Evolutionary conservation across 1,284 basidiomycete genomes (phyloP).

Genomic region (Ustilago trichophora): DNA sequence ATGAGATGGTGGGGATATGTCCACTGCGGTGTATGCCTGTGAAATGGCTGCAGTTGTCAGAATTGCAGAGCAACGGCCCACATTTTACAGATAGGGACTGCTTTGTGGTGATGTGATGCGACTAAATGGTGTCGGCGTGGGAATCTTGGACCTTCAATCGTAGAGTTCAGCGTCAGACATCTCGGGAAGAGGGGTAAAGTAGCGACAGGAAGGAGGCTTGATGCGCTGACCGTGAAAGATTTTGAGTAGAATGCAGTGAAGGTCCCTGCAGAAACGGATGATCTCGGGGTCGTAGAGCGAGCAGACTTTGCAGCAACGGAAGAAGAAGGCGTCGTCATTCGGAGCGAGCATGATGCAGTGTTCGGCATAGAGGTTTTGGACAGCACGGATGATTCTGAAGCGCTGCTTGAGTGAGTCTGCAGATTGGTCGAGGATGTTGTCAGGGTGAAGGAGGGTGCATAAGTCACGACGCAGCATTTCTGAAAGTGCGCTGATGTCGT

Average conservation of each 20-base stretch:
- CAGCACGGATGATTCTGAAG: conserved; percentile 17
- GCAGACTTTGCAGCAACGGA: conserved; percentile 23
- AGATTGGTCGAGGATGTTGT: conserved; percentile 12
- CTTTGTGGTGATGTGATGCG: not conserved
- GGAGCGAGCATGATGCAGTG: conserved; percentile 25
- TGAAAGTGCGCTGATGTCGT: conserved; percentile 23
- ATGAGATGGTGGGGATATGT: no score
- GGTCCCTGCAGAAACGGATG: conserved; percentile 29
- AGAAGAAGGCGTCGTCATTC: conserved; percentile 26
- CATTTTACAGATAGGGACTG: no score
- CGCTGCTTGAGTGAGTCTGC: conserved; percentile 11
- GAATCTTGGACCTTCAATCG: no score
- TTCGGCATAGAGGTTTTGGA: conserved; percentile 26
- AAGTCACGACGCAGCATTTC: conserved; percentile 28
- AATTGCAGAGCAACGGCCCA: no score
- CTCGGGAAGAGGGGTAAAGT: conserved; percentile 13
- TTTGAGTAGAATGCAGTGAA: conserved; percentile 19
- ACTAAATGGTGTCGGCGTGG: no score
- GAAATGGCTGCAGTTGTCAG: no score
- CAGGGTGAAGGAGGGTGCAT: conserved; percentile 21
- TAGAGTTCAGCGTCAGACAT: conserved; percentile 3
- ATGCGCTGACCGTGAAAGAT: conserved; percentile 19
- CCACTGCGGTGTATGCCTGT: no score
- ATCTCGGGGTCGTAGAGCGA: conserved; percentile 25
- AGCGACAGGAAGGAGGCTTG: conserved; percentile 16